Percentiles rank a stretch among this genome's conserved stretches.
Conservation (phyloP, 257 asterid genomes). For the Solanum rostratum region DNA sequence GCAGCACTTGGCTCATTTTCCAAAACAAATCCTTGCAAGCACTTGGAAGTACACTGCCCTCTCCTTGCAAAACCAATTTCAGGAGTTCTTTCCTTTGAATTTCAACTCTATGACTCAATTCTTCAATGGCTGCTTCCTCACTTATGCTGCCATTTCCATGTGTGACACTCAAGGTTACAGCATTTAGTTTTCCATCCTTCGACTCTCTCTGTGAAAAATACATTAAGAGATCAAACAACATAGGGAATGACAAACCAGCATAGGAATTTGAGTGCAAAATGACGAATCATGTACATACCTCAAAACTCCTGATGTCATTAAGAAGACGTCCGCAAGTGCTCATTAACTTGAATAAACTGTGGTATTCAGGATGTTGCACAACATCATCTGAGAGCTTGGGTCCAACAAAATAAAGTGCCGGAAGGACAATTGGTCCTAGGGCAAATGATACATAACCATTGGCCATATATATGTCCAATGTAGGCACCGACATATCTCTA, state of each 20-base stretch:
- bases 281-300: constrained; percentile 31
- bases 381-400: constrained; percentile 70
- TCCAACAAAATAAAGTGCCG: constrained; percentile 71
- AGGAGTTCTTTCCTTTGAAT: constrained; percentile 45
- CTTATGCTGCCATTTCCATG: constrained; percentile 25
- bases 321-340: constrained; percentile 83
- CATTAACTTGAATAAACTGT: constrained; percentile 42
- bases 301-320: constrained; percentile 57
- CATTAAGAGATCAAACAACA: not conserved
- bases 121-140: constrained; percentile 34
- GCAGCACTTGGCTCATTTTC: constrained; percentile 62
- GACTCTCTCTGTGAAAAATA: constrained; percentile 58
- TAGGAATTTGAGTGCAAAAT: not conserved
- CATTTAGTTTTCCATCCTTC: constrained; percentile 57
- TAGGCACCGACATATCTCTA: constrained; percentile 24
- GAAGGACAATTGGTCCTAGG: constrained; percentile 78
- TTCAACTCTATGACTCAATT: constrained; percentile 30
- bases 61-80: constrained; percentile 40
- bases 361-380: constrained; percentile 46
- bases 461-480: constrained; percentile 62
- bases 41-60: constrained; percentile 49
- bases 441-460: constrained; percentile 76
- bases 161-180: constrained; percentile 36
- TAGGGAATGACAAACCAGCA: not conserved
- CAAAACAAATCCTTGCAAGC: constrained; percentile 74